A percentile compares a stretch with the other conserved stretches of the same genome.
These are phyloP conservation scores for Plantago ovata DNA, from an alignment of 257 asterid genomes.

Conservation along the genomic window DNA sequence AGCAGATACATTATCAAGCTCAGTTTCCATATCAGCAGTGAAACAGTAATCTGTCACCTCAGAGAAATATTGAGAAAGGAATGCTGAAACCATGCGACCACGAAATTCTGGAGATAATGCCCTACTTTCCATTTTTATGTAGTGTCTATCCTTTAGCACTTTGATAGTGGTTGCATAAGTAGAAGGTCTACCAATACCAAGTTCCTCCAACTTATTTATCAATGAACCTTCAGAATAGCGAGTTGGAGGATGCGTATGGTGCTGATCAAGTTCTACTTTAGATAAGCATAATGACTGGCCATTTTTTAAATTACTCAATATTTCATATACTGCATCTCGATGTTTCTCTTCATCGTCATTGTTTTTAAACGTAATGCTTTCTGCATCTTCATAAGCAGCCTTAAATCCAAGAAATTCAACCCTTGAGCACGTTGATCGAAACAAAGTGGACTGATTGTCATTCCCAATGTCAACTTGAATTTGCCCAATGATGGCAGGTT, in stretches of 20 bases:
- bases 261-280: conserved; percentile 56
- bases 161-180: conserved; percentile 85
- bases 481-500: conserved; percentile 63
- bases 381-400: conserved; percentile 64
- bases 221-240: conserved; percentile 81
- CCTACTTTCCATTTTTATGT: conserved; percentile 57
- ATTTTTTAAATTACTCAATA: conserved; percentile 49
- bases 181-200: conserved; percentile 98
- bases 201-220: conserved; percentile 89
- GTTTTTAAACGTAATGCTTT: conserved; percentile 30
- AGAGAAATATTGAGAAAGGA: conserved; percentile 72
- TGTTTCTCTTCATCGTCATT: conserved; percentile 38
- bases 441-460: conserved; percentile 47
- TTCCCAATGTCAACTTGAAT: conserved; percentile 72
- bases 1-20: conserved; percentile 92
- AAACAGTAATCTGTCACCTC: conserved; percentile 93
- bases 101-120: conserved; percentile 79
- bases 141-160: conserved; percentile 84
- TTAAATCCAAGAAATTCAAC: conserved; percentile 65
- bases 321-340: conserved; percentile 35
- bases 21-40: conserved; percentile 98
- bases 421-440: conserved; percentile 67
- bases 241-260: conserved; percentile 72
- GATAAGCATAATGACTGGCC: conserved; percentile 51
- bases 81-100: conserved; percentile 96